These are phyloP conservation scores for Echinochloa phyllopogon DNA, from an alignment of 176 grass and related monocot genomes.

Conservation along the genomic window DNA sequence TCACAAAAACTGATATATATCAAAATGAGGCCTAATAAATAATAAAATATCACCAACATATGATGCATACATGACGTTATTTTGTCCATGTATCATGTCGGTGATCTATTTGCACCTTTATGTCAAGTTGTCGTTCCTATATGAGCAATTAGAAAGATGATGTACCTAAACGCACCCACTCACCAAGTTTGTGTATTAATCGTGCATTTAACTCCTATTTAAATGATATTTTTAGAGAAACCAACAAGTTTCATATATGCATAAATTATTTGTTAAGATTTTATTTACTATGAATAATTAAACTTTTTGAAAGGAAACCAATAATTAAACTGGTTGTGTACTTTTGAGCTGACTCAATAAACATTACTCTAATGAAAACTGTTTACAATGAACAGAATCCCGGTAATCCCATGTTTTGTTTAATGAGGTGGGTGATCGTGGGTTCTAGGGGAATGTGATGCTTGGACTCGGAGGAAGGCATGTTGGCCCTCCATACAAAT, in stretches of 20 bases:
- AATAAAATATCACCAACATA: too few species aligned
- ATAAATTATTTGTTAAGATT: not conserved
- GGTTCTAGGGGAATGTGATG: slow-evolving; percentile 50
- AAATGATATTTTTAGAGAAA: not conserved
- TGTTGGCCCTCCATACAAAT: slow-evolving; percentile 34
- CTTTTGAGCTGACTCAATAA: not conserved
- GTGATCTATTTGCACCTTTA: too few species aligned
- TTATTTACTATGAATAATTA: not conserved
- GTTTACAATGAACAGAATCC: not conserved
- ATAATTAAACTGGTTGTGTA: not conserved
- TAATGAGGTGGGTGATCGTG: slow-evolving; percentile 32
- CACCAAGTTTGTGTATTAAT: too few species aligned
- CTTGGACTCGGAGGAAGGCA: slow-evolving; percentile 35
- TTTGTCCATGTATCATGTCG: too few species aligned
- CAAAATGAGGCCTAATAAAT: too few species aligned
- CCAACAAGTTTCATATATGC: not conserved
- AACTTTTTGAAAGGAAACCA: too few species aligned
- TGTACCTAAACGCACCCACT: too few species aligned
- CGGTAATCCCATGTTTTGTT: not conserved
- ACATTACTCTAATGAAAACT: not conserved
- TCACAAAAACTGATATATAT: too few species aligned
- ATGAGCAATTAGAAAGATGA: too few species aligned
- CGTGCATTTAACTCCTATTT: too few species aligned
- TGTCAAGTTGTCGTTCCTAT: too few species aligned
- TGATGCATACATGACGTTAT: too few species aligned